Evolutionary conservation across 352 stramenopile genomes (phyloP).

Genomic region (Phytophthora colocasiae): DNA sequence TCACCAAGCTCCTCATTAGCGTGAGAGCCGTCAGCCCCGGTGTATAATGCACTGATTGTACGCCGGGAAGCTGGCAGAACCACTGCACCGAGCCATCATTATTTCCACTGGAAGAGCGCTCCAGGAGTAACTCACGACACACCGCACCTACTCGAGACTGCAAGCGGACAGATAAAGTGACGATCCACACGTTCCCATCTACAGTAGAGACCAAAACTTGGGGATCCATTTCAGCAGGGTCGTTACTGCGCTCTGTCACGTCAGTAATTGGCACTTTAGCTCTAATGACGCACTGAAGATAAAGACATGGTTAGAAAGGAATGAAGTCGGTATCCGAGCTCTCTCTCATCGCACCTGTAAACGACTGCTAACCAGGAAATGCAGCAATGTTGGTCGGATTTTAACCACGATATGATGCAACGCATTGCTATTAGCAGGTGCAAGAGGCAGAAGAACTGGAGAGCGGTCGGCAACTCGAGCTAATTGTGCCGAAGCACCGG

Average conservation of each 20-base stretch:
- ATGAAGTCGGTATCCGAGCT: neutral
- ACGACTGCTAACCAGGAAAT: conserved; percentile 52
- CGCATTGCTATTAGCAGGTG: too few species aligned
- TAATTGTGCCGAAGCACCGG: conserved; percentile 30
- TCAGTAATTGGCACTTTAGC: conserved; percentile 49
- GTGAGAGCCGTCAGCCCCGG: conserved; percentile 25
- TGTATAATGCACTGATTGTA: conserved; percentile 40
- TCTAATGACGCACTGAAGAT: conserved; percentile 50
- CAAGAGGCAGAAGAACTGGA: conserved; percentile 39
- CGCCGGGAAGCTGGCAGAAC: conserved; percentile 46
- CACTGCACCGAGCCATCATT: conserved; percentile 18
- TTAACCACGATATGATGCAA: conserved; percentile 38
- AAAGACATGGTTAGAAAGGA: neutral
- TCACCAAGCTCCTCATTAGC: conserved; percentile 59
- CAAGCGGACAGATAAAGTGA: conserved; percentile 37
- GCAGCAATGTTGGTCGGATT: conserved; percentile 51
- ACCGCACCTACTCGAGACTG: conserved; percentile 2
- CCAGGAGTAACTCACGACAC: conserved; percentile 26
- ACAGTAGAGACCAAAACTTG: conserved; percentile 43
- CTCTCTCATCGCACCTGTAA: conserved; percentile 42
- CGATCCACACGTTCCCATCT: conserved; percentile 60
- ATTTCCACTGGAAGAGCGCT: conserved; percentile 9
- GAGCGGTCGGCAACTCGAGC: conserved; percentile 46
- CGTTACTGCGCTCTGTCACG: conserved; percentile 25
- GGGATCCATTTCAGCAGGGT: neutral